A percentile compares a stretch with the other conserved stretches of the same genome.
Conservation (phyloP, 1,284 basidiomycete species). For the Apiotrichum gamsii region DNA sequence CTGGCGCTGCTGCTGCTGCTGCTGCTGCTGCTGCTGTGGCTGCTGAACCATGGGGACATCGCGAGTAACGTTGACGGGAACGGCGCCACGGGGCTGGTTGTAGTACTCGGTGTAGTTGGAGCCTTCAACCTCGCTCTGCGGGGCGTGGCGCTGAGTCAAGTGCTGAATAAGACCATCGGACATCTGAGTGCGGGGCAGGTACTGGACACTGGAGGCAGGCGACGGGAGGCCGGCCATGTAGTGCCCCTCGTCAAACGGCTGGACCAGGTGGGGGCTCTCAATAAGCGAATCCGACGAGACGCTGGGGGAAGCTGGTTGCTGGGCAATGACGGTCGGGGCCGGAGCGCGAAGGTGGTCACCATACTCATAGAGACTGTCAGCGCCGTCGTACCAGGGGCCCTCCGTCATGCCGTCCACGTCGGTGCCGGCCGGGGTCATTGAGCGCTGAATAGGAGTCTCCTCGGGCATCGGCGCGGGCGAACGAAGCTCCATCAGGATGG, state of each 20-base stretch:
- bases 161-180: background rate
- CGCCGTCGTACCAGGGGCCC: conserved; percentile 30
- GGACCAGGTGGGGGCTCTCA: conserved; percentile 24
- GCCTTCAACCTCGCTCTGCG: too few species aligned
- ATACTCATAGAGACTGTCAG: conserved; percentile 22
- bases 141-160: background rate
- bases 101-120: background rate
- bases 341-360: conserved; percentile 5
- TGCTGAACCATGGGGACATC: too few species aligned
- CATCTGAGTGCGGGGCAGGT: background rate
- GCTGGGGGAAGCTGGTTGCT: too few species aligned
- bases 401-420: conserved; percentile 10
- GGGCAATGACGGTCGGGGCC: conserved; percentile 1
- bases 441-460: background rate
- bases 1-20: background rate
- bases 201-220: conserved; percentile 1
- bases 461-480: background rate
- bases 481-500: conserved; percentile 18
- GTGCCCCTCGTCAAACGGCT: conserved; percentile 37
- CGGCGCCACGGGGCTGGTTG: background rate
- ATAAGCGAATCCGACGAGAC: conserved; percentile 23
- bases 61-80: too few species aligned
- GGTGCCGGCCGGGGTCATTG: background rate
- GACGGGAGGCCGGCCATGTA: conserved; percentile 38
- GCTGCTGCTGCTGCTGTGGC: background rate